Evolutionary conservation across 305 asterid species (phyloP), one percentile per base, ranked within the genome.

Genomic region (Fraxinus floribunda): DNA sequence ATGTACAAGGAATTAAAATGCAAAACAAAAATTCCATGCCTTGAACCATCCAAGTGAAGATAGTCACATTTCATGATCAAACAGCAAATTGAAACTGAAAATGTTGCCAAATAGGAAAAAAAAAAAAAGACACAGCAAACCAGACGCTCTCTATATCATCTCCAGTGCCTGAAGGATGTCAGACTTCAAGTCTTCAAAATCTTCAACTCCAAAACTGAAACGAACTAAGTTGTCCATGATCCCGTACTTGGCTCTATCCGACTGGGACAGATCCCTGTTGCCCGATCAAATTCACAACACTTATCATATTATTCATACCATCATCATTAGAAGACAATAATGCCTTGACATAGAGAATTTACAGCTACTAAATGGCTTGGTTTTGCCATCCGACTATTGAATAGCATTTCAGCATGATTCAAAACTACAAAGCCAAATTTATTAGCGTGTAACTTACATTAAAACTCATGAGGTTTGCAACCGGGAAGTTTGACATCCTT

Each of bases 181-280:
- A 60, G 30, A 20, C 88, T 94, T 93, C 88, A 95, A 80, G 89
- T 95, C 99, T 52, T 89, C 99, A 32, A 89, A 90, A 86, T 88
- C 97, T 87, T 95, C 99, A 70, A 94, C 92, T 73, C 99, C 99
- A 84, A 95, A 95, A 90, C 99, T 95, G 97, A 93, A 95, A 52
- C 99, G 92, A 75, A 95, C 93, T 95, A 95, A 86, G 92, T 92
- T 95, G 92, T 95, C 99, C 90, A 91, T 26, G 35, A 95, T 95
- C 49, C 97, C 97, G 73, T 89, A 93, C 88, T 89, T 89, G 22
- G 92, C 92, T 88, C 97, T 90, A 38, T 90, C 97, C 8, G 87
- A 80, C 75, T 81, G 90, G 32, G 91, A 71, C 72, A 93, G 93
- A 86, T 93, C 97, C 97, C 97, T 93, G 90, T 88, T 83, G 22